A percentile compares a stretch with the other conserved stretches of the same genome.
phyloP scores from a whole-genome alignment of 371 early-diverging fungal genomes.

The Basidiobolus meristosporus region DNA sequence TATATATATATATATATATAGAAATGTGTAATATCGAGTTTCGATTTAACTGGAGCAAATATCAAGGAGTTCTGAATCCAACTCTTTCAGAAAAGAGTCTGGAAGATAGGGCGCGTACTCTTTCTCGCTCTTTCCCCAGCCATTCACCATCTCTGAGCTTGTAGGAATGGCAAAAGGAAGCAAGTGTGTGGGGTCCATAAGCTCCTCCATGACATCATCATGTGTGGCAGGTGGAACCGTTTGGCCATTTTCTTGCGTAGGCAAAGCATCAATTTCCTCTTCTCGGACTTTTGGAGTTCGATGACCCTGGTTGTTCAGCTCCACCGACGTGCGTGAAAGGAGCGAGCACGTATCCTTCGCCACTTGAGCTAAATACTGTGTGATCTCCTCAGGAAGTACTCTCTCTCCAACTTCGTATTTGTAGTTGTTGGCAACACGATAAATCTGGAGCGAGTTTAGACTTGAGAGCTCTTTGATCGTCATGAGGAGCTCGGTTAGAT shows the following conservation, averaged over 20 bases:
- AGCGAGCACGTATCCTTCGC: conserved; percentile 35
- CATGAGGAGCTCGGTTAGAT: conserved; percentile 46
- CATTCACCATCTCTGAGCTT: conserved; percentile 8
- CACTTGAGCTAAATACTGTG: conserved; percentile 40
- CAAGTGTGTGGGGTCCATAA: conserved; percentile 23
- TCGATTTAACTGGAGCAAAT: too few species aligned
- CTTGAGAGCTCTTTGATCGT: conserved; percentile 38
- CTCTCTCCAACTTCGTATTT: conserved; percentile 70
- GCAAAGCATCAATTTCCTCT: background rate
- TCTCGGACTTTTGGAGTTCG: conserved; percentile 1
- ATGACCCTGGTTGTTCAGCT: conserved; percentile 12
- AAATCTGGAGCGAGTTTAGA: conserved; percentile 50
- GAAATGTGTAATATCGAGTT: too few species aligned
- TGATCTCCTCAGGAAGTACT: conserved; percentile 41
- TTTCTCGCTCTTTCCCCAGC: conserved; percentile 8
- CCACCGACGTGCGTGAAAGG: conserved; percentile 15
- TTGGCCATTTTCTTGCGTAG: conserved; percentile 4
- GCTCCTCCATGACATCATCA: conserved; percentile 21
- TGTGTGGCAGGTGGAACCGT: conserved; percentile 12
- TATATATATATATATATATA: too few species aligned
- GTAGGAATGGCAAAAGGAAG: conserved; percentile 28
- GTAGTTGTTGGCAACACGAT: conserved; percentile 47
- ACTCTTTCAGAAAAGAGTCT: conserved; percentile 23
- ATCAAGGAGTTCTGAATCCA: conserved; percentile 14
- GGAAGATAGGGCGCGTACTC: conserved; percentile 20